Evolutionary conservation across 2,329 filamentous ascomycete genomes (phyloP).

Genomic region (Thermoascus crustaceus): DNA sequence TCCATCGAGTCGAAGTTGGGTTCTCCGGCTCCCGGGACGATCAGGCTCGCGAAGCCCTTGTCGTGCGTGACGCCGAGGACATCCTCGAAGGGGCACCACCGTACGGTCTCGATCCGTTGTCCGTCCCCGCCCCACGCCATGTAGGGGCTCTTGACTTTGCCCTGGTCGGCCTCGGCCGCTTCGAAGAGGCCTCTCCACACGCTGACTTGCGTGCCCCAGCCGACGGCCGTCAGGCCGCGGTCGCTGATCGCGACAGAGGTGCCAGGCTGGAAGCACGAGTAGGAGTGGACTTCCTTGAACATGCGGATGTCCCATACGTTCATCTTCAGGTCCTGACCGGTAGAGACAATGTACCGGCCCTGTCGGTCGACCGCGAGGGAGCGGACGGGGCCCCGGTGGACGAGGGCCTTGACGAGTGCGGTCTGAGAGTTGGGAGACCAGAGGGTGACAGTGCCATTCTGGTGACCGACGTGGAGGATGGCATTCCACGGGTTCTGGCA

Average conservation of each 20-base stretch:
- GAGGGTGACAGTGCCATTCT: conserved; percentile 87
- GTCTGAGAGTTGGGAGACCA: conserved; percentile 91
- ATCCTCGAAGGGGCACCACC: conserved; percentile 95
- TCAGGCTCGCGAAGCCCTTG: conserved; percentile 77
- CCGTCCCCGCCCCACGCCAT: conserved; percentile 89
- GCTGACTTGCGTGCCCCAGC: conserved; percentile 81
- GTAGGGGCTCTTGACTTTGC: conserved; percentile 79
- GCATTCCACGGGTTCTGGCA: conserved; percentile 88
- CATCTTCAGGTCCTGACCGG: conserved; percentile 84
- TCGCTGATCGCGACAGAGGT: conserved; percentile 84
- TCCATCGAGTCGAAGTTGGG: conserved; percentile 93
- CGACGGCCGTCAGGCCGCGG: conserved; percentile 75
- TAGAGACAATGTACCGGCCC: conserved; percentile 91
- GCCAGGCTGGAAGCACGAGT: conserved; percentile 74
- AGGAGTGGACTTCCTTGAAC: conserved; percentile 86
- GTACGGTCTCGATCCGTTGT: conserved; percentile 66
- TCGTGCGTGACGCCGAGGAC: conserved; percentile 78
- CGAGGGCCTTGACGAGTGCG: conserved; percentile 82
- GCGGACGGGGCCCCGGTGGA: conserved; percentile 81
- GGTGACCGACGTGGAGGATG: conserved; percentile 83
- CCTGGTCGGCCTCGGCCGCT: conserved; percentile 60
- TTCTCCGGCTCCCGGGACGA: conserved; percentile 92
- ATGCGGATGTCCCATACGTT: conserved; percentile 93
- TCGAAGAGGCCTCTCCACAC: conserved; percentile 88
- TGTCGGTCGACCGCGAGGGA: conserved; percentile 78